These are phyloP conservation scores for Fomitopsis betulina DNA, from an alignment of 1,284 basidiomycete species.

Conservation along the genomic window DNA sequence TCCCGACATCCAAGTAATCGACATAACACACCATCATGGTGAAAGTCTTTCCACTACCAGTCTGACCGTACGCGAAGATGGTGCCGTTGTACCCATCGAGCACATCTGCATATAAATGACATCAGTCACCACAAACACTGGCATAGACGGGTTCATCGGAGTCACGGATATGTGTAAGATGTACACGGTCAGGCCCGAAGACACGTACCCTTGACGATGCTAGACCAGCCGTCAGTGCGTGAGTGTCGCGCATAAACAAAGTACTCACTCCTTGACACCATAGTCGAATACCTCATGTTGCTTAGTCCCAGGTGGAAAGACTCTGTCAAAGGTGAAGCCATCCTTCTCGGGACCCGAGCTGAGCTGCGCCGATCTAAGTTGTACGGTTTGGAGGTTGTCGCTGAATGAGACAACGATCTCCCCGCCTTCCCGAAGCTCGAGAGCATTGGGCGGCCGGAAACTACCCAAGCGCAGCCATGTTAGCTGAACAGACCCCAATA, in stretches of 20 bases:
- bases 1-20: conserved; percentile 12
- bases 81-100: conserved; percentile 99
- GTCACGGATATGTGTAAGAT: neutral
- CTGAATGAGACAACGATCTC: conserved; percentile 91
- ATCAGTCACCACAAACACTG: conserved; percentile 4
- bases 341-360: conserved; percentile 78
- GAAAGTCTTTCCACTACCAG: conserved; percentile 95
- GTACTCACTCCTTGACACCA: conserved; percentile 89
- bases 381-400: conserved; percentile 80
- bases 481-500: neutral
- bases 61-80: conserved; percentile 98
- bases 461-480: conserved; percentile 36
- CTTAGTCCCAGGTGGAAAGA: conserved; percentile 90
- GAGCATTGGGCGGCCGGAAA: conserved; percentile 92
- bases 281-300: conserved; percentile 98
- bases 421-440: conserved; percentile 87
- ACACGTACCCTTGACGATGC: conserved; percentile 72
- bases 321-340: conserved; percentile 97
- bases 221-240: conserved; percentile 26
- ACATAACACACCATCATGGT: conserved; percentile 83
- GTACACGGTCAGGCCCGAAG: neutral
- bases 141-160: conserved; percentile 2
- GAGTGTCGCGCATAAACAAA: neutral
- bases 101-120: conserved; percentile 63
- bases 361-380: conserved; percentile 67